Evolutionary conservation across 2,329 filamentous ascomycete species (phyloP), one percentile per base, ranked within the genome.

Genomic region (Myotisia sp.): DNA sequence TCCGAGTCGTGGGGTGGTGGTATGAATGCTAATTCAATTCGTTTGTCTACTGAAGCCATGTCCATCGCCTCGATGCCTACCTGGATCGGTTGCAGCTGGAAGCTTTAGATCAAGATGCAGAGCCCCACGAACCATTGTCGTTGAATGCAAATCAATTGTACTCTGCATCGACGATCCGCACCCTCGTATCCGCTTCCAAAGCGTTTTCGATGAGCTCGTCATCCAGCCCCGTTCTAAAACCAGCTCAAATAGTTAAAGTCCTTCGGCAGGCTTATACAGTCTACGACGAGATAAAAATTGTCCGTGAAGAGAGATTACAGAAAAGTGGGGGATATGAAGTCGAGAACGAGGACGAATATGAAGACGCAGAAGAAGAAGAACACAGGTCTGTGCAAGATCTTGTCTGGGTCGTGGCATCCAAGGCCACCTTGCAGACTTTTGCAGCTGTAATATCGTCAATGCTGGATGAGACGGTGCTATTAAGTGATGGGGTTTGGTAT

Each of bases 401-500:
- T 32, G 79, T 92, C 56, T 95, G 90, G 90, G 62, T 94, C 16
- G 65, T 94, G 10, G 71, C 92, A 19, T 83, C 80, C 57, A 98
- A 95, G 56, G 86, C 86, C 3, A 82, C 86, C 0, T 74, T 86
- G n/a, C 87, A 94, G 51, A 76, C 79, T 1, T 92, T 93, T 49
- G 87, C 87, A 3, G 62, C 82, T 31, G 69, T 92, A 26, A 63
- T 94, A 45, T 76, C 76, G 45, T 75, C 72, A 0, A 67, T 95
- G 3, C 60, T 94, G 7, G 79, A 87, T 36, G 79, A 90, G 47
- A 92, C 85, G 7, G 75, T 87, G 7, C 78, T 79, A 0, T 59
- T 98, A 12, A 81, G 76, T 47, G 77, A 93, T 44, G 85, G 93
- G 46, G 77, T 93, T 16, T 86, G 79, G 74, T 95, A 95, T 55